Percentiles rank a stretch among this genome's conserved stretches.
These are phyloP conservation scores for Fusarium pilosicola DNA, from an alignment of 2,329 filamentous ascomycete species.

Conservation along the genomic window DNA sequence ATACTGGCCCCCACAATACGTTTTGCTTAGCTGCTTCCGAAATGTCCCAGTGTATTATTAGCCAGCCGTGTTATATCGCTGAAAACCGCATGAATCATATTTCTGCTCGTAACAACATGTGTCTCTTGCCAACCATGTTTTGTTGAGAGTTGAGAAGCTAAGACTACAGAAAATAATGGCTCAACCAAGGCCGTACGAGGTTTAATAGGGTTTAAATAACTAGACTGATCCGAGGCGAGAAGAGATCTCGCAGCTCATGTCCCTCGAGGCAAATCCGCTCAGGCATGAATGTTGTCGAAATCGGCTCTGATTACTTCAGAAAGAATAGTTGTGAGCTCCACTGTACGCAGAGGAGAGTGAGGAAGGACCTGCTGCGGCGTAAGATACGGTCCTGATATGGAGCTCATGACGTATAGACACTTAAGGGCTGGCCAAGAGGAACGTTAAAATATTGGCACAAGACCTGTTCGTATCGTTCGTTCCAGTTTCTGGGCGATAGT, in stretches of 20 bases:
- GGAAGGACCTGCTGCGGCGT: background rate
- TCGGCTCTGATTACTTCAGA: background rate
- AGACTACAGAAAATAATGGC: background rate
- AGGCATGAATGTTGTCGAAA: background rate
- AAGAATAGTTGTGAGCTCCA: conserved; percentile 1
- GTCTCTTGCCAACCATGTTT: background rate
- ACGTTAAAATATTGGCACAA: background rate
- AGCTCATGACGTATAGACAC: background rate
- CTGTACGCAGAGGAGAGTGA: background rate
- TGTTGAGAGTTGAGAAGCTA: background rate
- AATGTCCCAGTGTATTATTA: background rate
- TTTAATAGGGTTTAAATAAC: background rate
- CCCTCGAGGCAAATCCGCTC: background rate
- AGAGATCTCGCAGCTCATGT: background rate
- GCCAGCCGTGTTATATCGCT: background rate
- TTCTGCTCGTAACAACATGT: background rate
- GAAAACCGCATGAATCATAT: background rate
- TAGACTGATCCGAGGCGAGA: background rate
- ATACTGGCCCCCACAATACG: background rate
- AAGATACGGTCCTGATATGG: background rate
- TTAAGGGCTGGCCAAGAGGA: background rate
- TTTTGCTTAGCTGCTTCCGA: background rate
- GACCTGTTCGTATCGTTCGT: background rate
- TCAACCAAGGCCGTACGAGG: background rate
- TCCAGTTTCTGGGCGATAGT: background rate